Percentiles rank a stretch among this genome's conserved stretches.
Conservation (phyloP, 108 stramenopile species). For the Skeletonema marinoi region DNA sequence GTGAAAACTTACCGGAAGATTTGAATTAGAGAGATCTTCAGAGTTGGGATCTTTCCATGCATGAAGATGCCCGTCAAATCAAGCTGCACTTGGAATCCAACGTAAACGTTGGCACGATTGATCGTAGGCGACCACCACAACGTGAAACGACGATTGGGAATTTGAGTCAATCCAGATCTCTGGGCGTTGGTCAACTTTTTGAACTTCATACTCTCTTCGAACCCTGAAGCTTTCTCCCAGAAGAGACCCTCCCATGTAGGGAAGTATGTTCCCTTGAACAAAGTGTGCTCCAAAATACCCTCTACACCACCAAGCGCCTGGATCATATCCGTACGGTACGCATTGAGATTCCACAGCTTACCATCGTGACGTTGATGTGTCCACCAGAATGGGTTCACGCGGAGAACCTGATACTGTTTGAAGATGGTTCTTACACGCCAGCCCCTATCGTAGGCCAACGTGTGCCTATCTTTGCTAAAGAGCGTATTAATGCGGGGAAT, state of each 20-base stretch:
- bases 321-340: constrained; percentile 99
- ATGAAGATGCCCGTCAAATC: constrained; percentile 99
- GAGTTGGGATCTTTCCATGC: constrained; percentile 99
- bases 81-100: constrained; percentile 99
- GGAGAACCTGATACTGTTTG: constrained; percentile 96
- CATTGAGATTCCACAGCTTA: constrained; percentile 99
- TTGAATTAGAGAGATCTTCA: constrained; percentile 94
- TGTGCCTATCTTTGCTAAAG: constrained; percentile 96
- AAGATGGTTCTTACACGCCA: constrained; percentile 98
- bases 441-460: constrained; percentile 97
- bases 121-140: constrained; percentile 99
- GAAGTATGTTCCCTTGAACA: constrained; percentile 99
- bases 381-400: constrained; percentile 99
- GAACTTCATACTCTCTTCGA: constrained; percentile 98
- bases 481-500: constrained; percentile 99
- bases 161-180: constrained; percentile 98
- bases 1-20: constrained; percentile 63
- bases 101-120: constrained; percentile 99
- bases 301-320: constrained; percentile 99
- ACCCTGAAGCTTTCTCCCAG: constrained; percentile 99
- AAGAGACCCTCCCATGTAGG: constrained; percentile 99
- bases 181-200: constrained; percentile 99
- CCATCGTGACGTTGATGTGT: constrained; percentile 99
- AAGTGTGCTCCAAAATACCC: constrained; percentile 98
- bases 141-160: constrained; percentile 99